These are phyloP conservation scores for Boletus speciosus DNA, from an alignment of 768 basidiomycete genomes.

Conservation along the genomic window DNA sequence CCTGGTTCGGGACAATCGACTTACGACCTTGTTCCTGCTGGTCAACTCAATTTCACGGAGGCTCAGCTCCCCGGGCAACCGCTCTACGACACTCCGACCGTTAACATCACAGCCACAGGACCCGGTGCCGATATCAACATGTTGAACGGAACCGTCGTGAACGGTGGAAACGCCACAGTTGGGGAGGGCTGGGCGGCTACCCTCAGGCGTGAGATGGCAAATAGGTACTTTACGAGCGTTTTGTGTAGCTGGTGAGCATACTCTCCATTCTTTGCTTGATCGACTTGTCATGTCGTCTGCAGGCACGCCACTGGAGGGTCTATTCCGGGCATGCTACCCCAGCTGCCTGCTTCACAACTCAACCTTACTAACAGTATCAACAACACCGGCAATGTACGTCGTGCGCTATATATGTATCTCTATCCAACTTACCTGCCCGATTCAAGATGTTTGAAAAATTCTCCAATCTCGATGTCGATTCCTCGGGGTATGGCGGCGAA, in stretches of 20 bases:
- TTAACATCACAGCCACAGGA: slow-evolving; percentile 51
- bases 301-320: slow-evolving; percentile 89
- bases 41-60: slow-evolving; percentile 81
- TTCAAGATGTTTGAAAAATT: slow-evolving; percentile 87
- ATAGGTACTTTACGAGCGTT: slow-evolving; percentile 77
- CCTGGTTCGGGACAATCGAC: slow-evolving; percentile 50
- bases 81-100: slow-evolving; percentile 31
- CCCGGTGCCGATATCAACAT: slow-evolving; percentile 59
- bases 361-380: slow-evolving; percentile 62
- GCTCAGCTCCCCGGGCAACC: slow-evolving; percentile 67
- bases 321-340: slow-evolving; percentile 64
- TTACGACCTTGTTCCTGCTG: slow-evolving; percentile 66
- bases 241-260: slow-evolving; percentile 80
- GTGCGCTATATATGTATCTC: background rate
- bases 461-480: slow-evolving; percentile 72
- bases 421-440: background rate
- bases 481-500: slow-evolving; percentile 78
- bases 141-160: slow-evolving; percentile 52
- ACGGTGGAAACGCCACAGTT: slow-evolving; percentile 59
- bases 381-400: slow-evolving; percentile 71
- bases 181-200: slow-evolving; percentile 65
- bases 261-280: background rate
- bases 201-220: slow-evolving; percentile 71
- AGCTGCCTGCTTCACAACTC: slow-evolving; percentile 65
- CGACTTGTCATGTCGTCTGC: background rate